These are phyloP conservation scores for Poronia punctata DNA, from an alignment of 495 filamentous ascomycete species.

Conservation along the genomic window DNA sequence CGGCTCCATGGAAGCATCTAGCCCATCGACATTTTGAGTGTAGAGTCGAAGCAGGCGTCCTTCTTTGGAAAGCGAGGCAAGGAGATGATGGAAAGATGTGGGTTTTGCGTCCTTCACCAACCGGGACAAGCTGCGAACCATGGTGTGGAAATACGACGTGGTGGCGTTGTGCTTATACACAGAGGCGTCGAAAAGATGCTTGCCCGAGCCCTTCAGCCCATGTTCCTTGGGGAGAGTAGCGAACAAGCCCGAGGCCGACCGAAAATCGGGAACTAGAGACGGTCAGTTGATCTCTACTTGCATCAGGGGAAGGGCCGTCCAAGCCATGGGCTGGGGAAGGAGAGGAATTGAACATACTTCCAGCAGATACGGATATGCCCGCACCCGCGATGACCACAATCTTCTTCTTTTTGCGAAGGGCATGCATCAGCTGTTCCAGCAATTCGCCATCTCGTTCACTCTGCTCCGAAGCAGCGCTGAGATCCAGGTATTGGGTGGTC, in stretches of 20 bases:
- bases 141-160: slow-evolving; percentile 85
- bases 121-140: slow-evolving; percentile 82
- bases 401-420: slow-evolving; percentile 82
- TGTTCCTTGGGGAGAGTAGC: slow-evolving; percentile 73
- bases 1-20: slow-evolving; percentile 79
- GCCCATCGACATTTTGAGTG: slow-evolving; percentile 91
- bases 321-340: neutral
- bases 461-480: slow-evolving; percentile 44
- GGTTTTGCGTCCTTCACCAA: slow-evolving; percentile 68
- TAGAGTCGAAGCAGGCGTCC: slow-evolving; percentile 88
- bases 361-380: slow-evolving; percentile 92
- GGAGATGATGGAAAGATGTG: slow-evolving; percentile 87
- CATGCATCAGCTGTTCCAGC: slow-evolving; percentile 62
- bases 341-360: slow-evolving; percentile 58
- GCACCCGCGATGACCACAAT: slow-evolving; percentile 96
- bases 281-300: slow-evolving; percentile 19
- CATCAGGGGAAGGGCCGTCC: neutral
- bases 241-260: slow-evolving; percentile 84
- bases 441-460: slow-evolving; percentile 40
- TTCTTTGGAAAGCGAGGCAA: slow-evolving; percentile 84
- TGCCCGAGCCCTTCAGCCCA: slow-evolving; percentile 86
- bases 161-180: slow-evolving; percentile 87
- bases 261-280: slow-evolving; percentile 83
- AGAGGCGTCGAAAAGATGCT: slow-evolving; percentile 93
- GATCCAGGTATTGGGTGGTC: slow-evolving; percentile 68